Base-by-base conservation (phyloP, 2,329 filamentous ascomycete species). In the Aspergillus brunneoviolaceus region DNA sequence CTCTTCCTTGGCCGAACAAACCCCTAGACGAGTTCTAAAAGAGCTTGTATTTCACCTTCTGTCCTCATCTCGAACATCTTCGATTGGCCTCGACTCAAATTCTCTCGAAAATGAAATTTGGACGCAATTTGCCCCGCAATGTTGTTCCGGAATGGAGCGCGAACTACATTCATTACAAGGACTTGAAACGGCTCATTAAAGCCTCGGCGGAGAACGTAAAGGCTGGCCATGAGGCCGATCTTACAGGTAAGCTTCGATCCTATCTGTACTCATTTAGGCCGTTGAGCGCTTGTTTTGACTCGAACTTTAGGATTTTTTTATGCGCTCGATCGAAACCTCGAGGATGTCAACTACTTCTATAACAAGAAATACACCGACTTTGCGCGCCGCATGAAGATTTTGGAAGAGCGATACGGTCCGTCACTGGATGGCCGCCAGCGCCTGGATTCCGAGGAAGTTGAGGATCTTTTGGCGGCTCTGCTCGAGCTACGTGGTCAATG, bases 281-380 rank as follows among this genome's bases (percentile, higher is more conserved):
- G 54, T 57, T 7, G 54, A 59, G 65, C 60, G 50, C 55, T 55
- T 51, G 64, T 67, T 62, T 67, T 67, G 62, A 66, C 64, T 57
- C 27, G 65, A 16, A 7, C 63, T 67, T 62, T 81, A 97, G 95
- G 93, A 77, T 96, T 99, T 84, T 96, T 97, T 81, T 96, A 94
- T 77, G 91, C 89, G 65, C 87, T 99, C 75, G 95, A 99, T 75
- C 91, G 95, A 70, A 97, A 98, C 74, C 88, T 99, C 72, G 95
- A 99, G 81, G 90, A 96, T 78, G 94, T 99, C 75, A 92, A 97
- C 77, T 86, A 86, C 55, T 98, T 99, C 77, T 98, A 97, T 82
- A 97, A 96, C 80, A 96, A 93, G 76, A 97, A 97, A 75, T 92
- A 92, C 72, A 85, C 87, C 63, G 94, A 98, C 69, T 89, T 89